A percentile compares a stretch with the other conserved stretches of the same genome.
Evolutionary conservation across 2,329 filamentous ascomycete genomes (phyloP).

Genomic region (Ophiosphaerella herpotricha): DNA sequence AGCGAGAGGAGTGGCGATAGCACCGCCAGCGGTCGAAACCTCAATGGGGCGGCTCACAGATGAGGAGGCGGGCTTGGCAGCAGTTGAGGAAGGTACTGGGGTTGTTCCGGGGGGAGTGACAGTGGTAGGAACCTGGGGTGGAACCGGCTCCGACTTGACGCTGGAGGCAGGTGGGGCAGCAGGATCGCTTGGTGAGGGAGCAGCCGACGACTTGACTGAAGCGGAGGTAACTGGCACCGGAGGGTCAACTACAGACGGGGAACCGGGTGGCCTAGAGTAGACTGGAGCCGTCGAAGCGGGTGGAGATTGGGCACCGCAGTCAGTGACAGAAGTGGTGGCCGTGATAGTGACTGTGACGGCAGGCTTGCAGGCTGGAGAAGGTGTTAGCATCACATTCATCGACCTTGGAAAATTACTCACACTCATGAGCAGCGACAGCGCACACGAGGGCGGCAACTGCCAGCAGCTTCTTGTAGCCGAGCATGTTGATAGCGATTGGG

Average conservation of each 20-base stretch:
- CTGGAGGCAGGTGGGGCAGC: conserved; percentile 8
- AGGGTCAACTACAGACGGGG: conserved; percentile 11
- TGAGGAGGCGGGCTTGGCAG: conserved; percentile 11
- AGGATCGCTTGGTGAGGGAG: conserved; percentile 7
- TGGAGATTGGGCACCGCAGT: conserved; percentile 20
- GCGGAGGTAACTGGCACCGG: conserved; percentile 6
- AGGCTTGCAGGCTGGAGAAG: conserved; percentile 13
- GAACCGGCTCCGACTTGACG: not conserved
- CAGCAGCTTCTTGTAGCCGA: conserved; percentile 34
- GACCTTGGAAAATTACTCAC: conserved; percentile 11
- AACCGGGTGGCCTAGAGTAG: conserved; percentile 5
- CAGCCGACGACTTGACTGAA: conserved; percentile 9
- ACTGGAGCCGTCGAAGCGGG: conserved; percentile 12
- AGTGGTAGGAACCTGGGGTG: not conserved
- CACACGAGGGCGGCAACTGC: conserved; percentile 23
- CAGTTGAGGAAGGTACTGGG: conserved; percentile 13
- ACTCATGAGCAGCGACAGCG: conserved; percentile 21
- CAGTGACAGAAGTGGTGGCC: conserved; percentile 14
- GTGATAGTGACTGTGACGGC: conserved; percentile 34
- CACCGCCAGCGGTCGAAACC: conserved; percentile 21
- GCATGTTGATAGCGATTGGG: conserved; percentile 27
- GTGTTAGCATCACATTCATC: conserved; percentile 10
- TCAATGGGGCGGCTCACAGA: conserved; percentile 6
- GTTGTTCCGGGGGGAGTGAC: conserved; percentile 8
- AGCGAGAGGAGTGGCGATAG: conserved; percentile 21